Evolutionary conservation across 2,329 filamentous ascomycete genomes (phyloP), one percentile per base, ranked within the genome.

Genomic region (Stemphylium beticola): DNA sequence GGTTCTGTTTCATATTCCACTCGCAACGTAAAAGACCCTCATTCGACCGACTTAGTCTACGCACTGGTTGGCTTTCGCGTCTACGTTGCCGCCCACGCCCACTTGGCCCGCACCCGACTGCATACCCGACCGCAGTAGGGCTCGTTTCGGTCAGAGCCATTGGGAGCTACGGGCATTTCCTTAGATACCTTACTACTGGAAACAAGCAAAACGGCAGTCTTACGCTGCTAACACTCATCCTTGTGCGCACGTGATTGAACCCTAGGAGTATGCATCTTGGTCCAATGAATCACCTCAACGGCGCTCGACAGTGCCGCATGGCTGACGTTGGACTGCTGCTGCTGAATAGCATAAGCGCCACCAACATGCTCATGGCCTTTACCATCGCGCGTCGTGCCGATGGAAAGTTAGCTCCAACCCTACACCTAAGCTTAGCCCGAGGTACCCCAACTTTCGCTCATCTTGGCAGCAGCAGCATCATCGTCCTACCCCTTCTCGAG

Each of bases 1-100:
- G 56, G 57, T 55, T 55, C 50, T 60, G 69, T 71, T 72, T 73
- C 69, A 67, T 63, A 53, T 64, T 56, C 55, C 60, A 53, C 62
- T 53, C 49, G 61, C 64, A 55, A 65, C 62, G 65, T 67, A 65
- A 50, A 53, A 52, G 37, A 43, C 41, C 48, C 54, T 62, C 55
- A 67, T 69, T 71, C 64, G 69, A 66, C 61, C 48, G 47, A 39
- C 58, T 49, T 42, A 54, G 54, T 36, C 48, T 41, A 47, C 49
- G 63, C 61, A 57, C 58, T 58, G 42, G 41, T 57, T 46, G 48
- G 55, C 49, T 34, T 53, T 37, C 57, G 47, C 61, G 53, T 50
- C 55, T 54, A 56, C 51, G 43, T 47, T 55, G 56, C 54, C 49
- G 53, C 42, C 52, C 20, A 49, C 34, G 44, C 31, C 49, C 52